Evolutionary conservation across 2,329 filamentous ascomycete species (phyloP).

Genomic region (Diaporthe longicolla): DNA sequence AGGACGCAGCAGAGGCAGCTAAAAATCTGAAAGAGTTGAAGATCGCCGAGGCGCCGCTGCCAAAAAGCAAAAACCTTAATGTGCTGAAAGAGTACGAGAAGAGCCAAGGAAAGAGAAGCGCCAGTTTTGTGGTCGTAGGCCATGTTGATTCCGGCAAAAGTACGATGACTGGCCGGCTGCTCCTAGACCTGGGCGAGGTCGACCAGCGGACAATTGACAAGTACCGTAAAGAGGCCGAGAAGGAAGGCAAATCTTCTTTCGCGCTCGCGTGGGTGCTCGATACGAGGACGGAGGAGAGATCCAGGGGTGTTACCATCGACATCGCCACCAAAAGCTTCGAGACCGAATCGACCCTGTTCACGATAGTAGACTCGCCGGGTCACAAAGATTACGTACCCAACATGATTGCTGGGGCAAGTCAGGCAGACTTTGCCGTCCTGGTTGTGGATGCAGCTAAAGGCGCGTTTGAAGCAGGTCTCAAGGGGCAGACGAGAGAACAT

Average conservation of each 20-base stretch:
- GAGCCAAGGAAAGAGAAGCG: constrained; percentile 80
- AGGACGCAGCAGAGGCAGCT: constrained; percentile 53
- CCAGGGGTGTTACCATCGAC: constrained; percentile 94
- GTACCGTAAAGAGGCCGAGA: constrained; percentile 89
- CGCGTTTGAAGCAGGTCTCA: constrained; percentile 93
- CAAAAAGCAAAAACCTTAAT: constrained; percentile 84
- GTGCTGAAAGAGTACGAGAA: constrained; percentile 86
- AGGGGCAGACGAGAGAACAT: constrained; percentile 95
- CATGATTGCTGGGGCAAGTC: constrained; percentile 97
- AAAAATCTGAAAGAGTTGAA: constrained; percentile 58
- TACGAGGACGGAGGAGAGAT: constrained; percentile 89
- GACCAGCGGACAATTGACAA: constrained; percentile 91
- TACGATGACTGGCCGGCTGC: constrained; percentile 94
- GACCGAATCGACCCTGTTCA: constrained; percentile 88
- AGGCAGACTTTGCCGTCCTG: constrained; percentile 94
- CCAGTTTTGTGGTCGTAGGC: constrained; percentile 95
- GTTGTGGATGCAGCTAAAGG: constrained; percentile 93
- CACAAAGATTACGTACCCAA: constrained; percentile 98
- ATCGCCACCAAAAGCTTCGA: constrained; percentile 96
- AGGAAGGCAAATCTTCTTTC: constrained; percentile 94
- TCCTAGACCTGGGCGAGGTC: constrained; percentile 90
- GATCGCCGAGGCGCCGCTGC: constrained; percentile 66
- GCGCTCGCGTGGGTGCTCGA: constrained; percentile 98
- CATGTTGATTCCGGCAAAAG: constrained; percentile 99
- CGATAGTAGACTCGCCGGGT: constrained; percentile 94